These are phyloP conservation scores for Didymella lethalis DNA, from an alignment of 2,329 filamentous ascomycete genomes.

Conservation along the genomic window DNA sequence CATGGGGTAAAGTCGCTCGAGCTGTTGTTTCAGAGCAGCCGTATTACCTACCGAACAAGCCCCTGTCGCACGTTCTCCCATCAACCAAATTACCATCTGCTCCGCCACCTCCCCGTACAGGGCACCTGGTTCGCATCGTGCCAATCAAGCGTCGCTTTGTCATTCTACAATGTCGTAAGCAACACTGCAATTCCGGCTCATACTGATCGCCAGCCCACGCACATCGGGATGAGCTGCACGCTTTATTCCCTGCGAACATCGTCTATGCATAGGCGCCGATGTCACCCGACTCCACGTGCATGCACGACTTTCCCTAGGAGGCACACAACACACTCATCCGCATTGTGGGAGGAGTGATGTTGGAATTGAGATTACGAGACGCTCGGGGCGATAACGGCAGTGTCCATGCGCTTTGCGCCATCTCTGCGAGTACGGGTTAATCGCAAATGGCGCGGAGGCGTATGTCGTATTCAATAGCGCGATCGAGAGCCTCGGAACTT, in stretches of 20 bases:
- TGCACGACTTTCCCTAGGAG: not conserved
- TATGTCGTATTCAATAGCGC: slow-evolving; percentile 13
- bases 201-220: slow-evolving; percentile 1
- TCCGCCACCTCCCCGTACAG: slow-evolving; percentile 8
- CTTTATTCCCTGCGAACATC: not conserved
- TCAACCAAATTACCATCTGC: slow-evolving; percentile 3
- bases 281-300: not conserved
- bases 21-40: slow-evolving; percentile 14
- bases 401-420: slow-evolving; percentile 6
- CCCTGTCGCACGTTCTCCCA: slow-evolving; percentile 12
- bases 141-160: not conserved
- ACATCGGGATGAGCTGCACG: not conserved
- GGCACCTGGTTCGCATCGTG: not conserved
- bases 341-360: not conserved
- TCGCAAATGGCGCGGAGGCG: not conserved
- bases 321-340: not conserved
- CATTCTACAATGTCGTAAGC: not conserved
- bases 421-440: not conserved
- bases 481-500: slow-evolving; percentile 8
- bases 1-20: not conserved
- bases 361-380: not conserved
- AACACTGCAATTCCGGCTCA: not conserved
- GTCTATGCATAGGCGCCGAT: slow-evolving; percentile 2
- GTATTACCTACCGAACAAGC: slow-evolving; percentile 6
- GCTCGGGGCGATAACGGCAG: not conserved